Conservation (phyloP, 768 basidiomycete genomes). For the Tricholoma hemisulphureum region DNA sequence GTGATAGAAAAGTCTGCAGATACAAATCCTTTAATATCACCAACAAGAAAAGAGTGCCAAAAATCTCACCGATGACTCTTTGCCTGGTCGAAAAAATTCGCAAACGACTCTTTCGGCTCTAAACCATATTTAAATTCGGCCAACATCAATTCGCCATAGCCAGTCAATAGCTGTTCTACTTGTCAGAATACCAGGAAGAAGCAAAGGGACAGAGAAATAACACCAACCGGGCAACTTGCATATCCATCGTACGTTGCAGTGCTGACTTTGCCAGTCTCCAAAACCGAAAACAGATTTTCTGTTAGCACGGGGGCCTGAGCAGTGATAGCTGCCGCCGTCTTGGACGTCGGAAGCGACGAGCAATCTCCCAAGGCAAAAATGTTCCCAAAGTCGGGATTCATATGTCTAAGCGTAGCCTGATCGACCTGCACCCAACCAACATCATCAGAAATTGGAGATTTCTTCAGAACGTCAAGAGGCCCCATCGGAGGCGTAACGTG, state of each 20-base stretch:
- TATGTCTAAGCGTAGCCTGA: slow-evolving; percentile 76
- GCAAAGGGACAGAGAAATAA: slow-evolving; percentile 2
- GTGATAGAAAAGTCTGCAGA: slow-evolving; percentile 72
- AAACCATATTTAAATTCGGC: slow-evolving; percentile 94
- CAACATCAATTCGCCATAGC: slow-evolving; percentile 80
- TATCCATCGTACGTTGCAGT: slow-evolving; percentile 83
- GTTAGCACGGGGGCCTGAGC: slow-evolving; percentile 87
- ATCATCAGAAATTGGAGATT: slow-evolving; percentile 73
- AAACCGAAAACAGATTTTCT: slow-evolving; percentile 78
- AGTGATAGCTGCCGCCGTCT: slow-evolving; percentile 93
- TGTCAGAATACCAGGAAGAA: slow-evolving; percentile 1
- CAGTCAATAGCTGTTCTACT: slow-evolving; percentile 62
- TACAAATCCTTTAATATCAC: background rate
- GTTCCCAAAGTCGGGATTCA: slow-evolving; percentile 75
- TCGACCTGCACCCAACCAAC: slow-evolving; percentile 91
- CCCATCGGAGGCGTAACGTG: slow-evolving; percentile 95
- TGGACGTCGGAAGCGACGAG: slow-evolving; percentile 89
- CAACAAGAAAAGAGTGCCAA: background rate
- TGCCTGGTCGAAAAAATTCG: slow-evolving; percentile 66
- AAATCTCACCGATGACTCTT: slow-evolving; percentile 63
- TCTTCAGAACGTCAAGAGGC: slow-evolving; percentile 76
- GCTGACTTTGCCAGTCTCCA: slow-evolving; percentile 71
- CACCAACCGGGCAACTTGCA: slow-evolving; percentile 78
- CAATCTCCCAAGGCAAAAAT: slow-evolving; percentile 93
- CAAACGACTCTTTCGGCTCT: slow-evolving; percentile 85